A percentile compares a stretch with the other conserved stretches of the same genome.
Conservation (phyloP, 2,329 filamentous ascomycete species). For the Clarireedia sp. region DNA sequence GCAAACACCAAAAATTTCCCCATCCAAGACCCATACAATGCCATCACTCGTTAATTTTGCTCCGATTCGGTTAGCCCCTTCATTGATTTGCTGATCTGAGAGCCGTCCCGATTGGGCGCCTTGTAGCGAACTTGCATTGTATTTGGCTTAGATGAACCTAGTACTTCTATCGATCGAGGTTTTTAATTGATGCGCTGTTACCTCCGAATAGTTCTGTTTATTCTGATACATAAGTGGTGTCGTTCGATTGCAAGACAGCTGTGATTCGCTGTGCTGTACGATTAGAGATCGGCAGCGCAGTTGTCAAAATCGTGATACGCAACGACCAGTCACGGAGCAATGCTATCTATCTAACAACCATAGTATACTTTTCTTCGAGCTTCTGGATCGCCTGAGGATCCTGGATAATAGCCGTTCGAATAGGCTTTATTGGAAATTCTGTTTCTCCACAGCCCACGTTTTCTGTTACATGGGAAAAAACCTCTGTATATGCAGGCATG, state of each 20-base stretch:
- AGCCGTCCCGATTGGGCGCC: conserved; percentile 14
- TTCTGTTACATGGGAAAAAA: neutral
- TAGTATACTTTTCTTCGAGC: no score
- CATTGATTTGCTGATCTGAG: neutral
- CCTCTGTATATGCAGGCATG: neutral
- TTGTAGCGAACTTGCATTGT: conserved; percentile 16
- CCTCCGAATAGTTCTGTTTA: neutral
- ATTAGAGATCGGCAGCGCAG: no score
- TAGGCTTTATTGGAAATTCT: neutral
- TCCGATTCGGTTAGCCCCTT: conserved; percentile 21
- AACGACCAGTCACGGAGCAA: neutral
- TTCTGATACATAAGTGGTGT: no score
- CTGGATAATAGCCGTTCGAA: neutral
- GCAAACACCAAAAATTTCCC: no score
- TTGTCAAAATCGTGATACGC: no score
- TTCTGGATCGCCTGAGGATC: neutral
- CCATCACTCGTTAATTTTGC: conserved; percentile 16
- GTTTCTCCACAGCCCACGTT: conserved; percentile 2
- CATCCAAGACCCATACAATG: no score
- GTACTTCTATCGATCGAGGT: neutral
- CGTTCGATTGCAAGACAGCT: no score
- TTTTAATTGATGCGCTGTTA: neutral
- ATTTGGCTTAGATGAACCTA: neutral
- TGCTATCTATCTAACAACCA: neutral
- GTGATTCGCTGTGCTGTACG: no score